Percentiles rank a stretch among this genome's conserved stretches.
Evolutionary conservation across 129 eudicot genomes (phyloP).

Genomic region (Silybum marianum): DNA sequence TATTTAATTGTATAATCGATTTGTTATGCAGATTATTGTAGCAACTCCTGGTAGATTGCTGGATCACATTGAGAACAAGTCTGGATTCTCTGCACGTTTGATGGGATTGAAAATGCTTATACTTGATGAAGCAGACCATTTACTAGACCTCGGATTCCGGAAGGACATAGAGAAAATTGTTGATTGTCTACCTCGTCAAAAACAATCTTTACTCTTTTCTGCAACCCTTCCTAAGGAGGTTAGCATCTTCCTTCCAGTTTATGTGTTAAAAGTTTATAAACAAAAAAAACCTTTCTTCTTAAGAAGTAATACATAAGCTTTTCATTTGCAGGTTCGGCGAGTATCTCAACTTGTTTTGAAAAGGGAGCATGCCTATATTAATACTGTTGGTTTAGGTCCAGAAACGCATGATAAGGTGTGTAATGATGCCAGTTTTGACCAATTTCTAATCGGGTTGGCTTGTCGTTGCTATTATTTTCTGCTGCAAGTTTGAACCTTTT

Average conservation of each 20-base stretch:
- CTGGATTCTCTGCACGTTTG: constrained; percentile 79
- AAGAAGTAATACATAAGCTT: neutral
- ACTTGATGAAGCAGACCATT: constrained; percentile 92
- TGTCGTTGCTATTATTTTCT: constrained; percentile 12
- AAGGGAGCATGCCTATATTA: constrained; percentile 76
- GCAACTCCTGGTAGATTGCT: constrained; percentile 97
- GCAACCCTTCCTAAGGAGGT: constrained; percentile 96
- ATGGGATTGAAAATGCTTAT: constrained; percentile 86
- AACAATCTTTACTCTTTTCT: constrained; percentile 88
- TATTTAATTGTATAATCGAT: constrained; percentile 1
- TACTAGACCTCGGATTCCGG: constrained; percentile 87
- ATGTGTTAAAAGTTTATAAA: neutral
- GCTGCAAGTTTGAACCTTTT: constrained; percentile 5
- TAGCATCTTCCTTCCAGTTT: constrained; percentile 9
- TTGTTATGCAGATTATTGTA: constrained; percentile 63
- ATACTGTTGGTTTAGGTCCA: constrained; percentile 68
- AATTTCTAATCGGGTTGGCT: neutral
- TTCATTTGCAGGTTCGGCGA: constrained; percentile 72
- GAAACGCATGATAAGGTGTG: constrained; percentile 75
- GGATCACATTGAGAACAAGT: constrained; percentile 88
- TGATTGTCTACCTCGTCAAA: constrained; percentile 92
- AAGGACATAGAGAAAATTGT: constrained; percentile 88
- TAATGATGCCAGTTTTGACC: neutral
- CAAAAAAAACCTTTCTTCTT: neutral
- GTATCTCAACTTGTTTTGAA: constrained; percentile 83